Evolutionary conservation across 179 eudicot species (phyloP).

Genomic region (Beta macrorhiza): DNA sequence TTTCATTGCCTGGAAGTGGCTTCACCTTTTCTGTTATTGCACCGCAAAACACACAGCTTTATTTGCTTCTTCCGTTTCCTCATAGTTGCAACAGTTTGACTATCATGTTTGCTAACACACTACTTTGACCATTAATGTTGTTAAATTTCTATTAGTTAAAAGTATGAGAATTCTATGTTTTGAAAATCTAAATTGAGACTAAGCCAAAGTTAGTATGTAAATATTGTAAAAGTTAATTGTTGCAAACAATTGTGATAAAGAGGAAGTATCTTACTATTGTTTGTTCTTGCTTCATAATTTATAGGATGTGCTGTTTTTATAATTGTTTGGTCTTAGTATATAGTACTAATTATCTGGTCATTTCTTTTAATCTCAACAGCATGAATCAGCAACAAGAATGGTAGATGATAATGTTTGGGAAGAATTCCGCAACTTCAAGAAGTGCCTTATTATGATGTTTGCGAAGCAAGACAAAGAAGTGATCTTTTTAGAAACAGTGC

Average conservation of each 20-base stretch:
- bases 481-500: conserved; percentile 85
- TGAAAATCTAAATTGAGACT: too few relatives aligned
- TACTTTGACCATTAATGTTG: too few relatives aligned
- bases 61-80: too few relatives aligned
- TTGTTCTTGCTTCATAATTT: too few relatives aligned
- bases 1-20: neutral
- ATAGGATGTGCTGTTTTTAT: neutral
- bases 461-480: conserved; percentile 87
- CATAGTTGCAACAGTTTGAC: too few relatives aligned
- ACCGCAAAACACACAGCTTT: neutral
- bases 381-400: conserved; percentile 76
- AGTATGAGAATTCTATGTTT: too few relatives aligned
- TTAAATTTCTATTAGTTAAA: too few relatives aligned
- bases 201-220: too few relatives aligned
- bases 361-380: conserved; percentile 45
- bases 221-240: too few relatives aligned
- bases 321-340: neutral
- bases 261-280: too few relatives aligned
- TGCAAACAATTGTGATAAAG: too few relatives aligned
- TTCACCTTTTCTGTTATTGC: conserved; percentile 1
- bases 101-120: too few relatives aligned
- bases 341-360: neutral
- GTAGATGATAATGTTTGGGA: conserved; percentile 95
- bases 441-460: conserved; percentile 95
- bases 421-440: conserved; percentile 93